Conservation (phyloP, 2,329 filamentous ascomycete species). For the Anthostomella pinea region DNA sequence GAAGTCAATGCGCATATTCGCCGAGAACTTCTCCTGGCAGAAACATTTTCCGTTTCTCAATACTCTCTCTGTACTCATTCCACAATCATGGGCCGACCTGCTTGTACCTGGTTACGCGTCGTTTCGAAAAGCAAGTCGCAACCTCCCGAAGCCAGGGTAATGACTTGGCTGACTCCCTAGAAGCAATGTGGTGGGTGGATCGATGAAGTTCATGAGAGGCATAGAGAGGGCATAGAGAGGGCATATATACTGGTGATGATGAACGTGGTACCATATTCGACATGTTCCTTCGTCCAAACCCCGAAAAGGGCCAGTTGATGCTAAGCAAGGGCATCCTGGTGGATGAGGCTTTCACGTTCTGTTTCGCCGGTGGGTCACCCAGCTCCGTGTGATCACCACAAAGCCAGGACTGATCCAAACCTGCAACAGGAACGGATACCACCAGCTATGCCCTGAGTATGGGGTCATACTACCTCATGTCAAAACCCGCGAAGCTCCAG, state of each 20-base stretch:
- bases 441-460: conserved; percentile 10
- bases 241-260: conserved; percentile 8
- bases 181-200: conserved; percentile 13
- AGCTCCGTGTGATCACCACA: neutral
- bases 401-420: neutral
- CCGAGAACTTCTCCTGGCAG: conserved; percentile 12
- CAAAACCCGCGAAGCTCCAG: conserved; percentile 8
- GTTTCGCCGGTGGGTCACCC: conserved; percentile 8
- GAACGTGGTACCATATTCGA: conserved; percentile 10
- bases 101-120: conserved; percentile 11
- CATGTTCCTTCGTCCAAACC: conserved; percentile 7
- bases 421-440: conserved; percentile 8
- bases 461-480: conserved; percentile 12
- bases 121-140: conserved; percentile 9
- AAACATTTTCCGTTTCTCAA: conserved; percentile 14
- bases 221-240: conserved; percentile 6
- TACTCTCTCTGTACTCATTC: conserved; percentile 4
- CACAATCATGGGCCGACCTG: conserved; percentile 5
- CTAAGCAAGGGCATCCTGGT: conserved; percentile 8
- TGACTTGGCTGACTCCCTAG: neutral
- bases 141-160: neutral
- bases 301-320: conserved; percentile 7
- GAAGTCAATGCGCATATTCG: conserved; percentile 11
- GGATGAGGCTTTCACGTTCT: conserved; percentile 11
- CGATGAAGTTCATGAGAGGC: conserved; percentile 4